Base-by-base conservation (phyloP, 2,329 filamentous ascomycete genomes). In the Xylariaceae sp. region DNA sequence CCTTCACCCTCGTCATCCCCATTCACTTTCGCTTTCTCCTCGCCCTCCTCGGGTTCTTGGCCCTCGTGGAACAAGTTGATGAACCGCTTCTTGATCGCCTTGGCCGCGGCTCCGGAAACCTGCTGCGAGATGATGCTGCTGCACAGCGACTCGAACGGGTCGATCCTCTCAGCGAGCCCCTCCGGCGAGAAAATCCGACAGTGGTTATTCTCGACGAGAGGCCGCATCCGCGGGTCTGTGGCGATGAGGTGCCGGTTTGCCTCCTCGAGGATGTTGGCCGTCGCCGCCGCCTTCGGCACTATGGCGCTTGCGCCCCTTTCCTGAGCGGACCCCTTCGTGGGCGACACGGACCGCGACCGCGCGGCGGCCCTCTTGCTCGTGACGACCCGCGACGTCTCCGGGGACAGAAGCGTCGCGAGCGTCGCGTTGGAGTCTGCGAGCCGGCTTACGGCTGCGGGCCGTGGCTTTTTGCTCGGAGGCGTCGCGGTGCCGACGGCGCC, bases 101-200 rank as follows among this genome's bases (percentile, higher is more conserved):
- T 88, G 10, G 94, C 94, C 0, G 94, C 94, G 5, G 92, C 91
- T 15, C 93, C 92, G 1, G 92, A 96, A 16, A 99, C 93, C 75
- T 99, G 94, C 74, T 97, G 94, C 47, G 91, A 92, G 64, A 97
- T 96, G 68, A 99, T 97, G 45, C 92, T 89, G 71, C 88, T 92
- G 32, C 84, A 82, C 27, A 99, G 80, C 52, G 84, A 86, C 63
- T 88, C 87, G 67, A 97, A 99, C 0, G 94, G 94, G 72, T 97
- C 91, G 55, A 97, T 84, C 59, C 84, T 80, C 72, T 97, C 91
- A 23, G 87, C 84, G n/a, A 97, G 75, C 0, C 92, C 91, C 58
- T 88, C 86, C 0, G 91, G 82, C 1, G 86, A 89, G 73, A 97
- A 97, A 13, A 94, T 75, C 49, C 79, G 81, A 72, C 93, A 97